Base-by-base conservation (phyloP, 192 early-diverging fungal species). In the Ambispora gerdemannii region DNA sequence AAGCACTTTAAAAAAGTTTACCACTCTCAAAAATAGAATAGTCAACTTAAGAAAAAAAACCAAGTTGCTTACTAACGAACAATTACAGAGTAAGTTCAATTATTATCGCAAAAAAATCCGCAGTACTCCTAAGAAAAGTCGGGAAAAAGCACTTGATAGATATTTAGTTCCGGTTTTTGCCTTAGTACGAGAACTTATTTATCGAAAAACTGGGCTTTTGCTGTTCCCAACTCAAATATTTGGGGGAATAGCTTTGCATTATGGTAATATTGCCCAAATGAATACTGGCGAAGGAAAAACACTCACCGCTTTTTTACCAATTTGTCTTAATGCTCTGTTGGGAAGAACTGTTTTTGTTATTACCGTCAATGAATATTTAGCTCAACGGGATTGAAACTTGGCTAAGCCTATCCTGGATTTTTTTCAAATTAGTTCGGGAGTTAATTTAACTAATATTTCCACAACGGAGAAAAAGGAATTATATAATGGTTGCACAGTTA, bases 241-340 rank as follows among this genome's bases (percentile, higher is more conserved):
- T n/a, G 60, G 60, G 24, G 60, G 2, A 2, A 62, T 62, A 24
- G 60, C 22, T 34, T 31, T 62, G 2, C 60, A 62, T 31, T 34
- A 62, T 62, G 60, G n/a, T 4, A 62, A 62, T 62, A 32, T 62
- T 3, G 60, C 60, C 60, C 60, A 62, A 62, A 62, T 62, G 60
- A 62, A 62, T 62, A 62, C 60, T 1, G 60, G 60, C 1, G 60
- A 62, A 33, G 60, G 60, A 62, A 62, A 62, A 62, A 62, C 60
- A 17, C 30, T 62, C 3, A 62, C 60, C 2, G 60, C 60, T 62
- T 62, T 62, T 62, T 33, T 62, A 2, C 60, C 60, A 15, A 32
- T 62, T 34, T 62, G 60, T 25, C 60, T 62, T 62, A 62, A 62
- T 36, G 24, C 60, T 34, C 27, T 62, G 30, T 3, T 15, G 1